Percentiles rank a stretch among this genome's conserved stretches.
Conservation (phyloP, 805 yeast species). For the Kuraishia ogatae region DNA sequence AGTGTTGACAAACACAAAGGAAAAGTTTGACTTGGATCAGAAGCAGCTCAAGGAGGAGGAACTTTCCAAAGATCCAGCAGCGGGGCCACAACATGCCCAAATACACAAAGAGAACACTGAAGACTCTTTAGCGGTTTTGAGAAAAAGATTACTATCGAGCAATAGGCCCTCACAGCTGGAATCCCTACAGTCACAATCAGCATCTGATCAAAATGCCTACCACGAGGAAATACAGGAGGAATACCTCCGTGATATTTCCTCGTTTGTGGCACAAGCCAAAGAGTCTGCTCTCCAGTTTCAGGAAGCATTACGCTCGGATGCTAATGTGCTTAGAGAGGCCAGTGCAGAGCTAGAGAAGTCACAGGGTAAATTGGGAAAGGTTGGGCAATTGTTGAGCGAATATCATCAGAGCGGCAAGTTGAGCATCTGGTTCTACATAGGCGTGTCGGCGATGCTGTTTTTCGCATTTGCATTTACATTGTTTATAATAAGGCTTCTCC, state of each 20-base stretch:
- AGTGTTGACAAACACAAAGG: background rate
- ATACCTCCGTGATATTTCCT: conserved; percentile 20
- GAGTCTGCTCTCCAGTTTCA: conserved; percentile 24
- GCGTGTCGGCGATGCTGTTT: conserved; percentile 15
- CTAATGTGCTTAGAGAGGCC: conserved; percentile 22
- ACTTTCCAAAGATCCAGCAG: background rate
- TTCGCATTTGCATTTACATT: conserved; percentile 13
- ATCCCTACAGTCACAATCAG: conserved; percentile 11
- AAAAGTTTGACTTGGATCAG: background rate
- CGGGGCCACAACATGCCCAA: background rate
- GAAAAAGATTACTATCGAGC: conserved; percentile 19
- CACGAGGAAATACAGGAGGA: conserved; percentile 25
- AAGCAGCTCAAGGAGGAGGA: background rate
- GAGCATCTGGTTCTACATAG: conserved; percentile 23
- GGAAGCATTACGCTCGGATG: conserved; percentile 21
- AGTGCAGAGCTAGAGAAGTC: conserved; percentile 23
- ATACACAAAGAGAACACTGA: conserved; percentile 14
- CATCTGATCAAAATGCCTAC: conserved; percentile 17
- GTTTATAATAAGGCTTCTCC: conserved; percentile 1
- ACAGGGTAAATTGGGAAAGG: conserved; percentile 17
- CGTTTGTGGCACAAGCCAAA: conserved; percentile 20
- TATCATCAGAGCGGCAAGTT: conserved; percentile 24
- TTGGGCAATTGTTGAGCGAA: conserved; percentile 16
- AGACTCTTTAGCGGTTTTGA: conserved; percentile 18
- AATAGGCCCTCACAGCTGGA: conserved; percentile 17